A percentile compares a stretch with the other conserved stretches of the same genome.
Evolutionary conservation across 2,329 filamentous ascomycete species (phyloP).

Genomic region (Aspergillus vadensis): DNA sequence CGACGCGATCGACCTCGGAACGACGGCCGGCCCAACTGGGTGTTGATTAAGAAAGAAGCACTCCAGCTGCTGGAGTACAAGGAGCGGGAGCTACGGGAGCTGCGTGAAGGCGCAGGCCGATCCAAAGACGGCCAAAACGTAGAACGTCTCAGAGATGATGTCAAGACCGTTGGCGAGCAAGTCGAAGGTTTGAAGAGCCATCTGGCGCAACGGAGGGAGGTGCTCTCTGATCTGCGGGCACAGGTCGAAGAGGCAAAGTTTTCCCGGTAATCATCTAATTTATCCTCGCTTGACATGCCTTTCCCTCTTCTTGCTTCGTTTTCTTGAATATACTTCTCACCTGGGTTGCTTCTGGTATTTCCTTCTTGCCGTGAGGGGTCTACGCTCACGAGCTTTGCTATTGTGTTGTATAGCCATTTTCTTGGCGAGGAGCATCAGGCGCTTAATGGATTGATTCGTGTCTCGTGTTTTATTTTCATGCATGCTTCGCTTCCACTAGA

Average conservation of each 20-base stretch:
- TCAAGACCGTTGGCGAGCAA: slow-evolving; percentile 89
- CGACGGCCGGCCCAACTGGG: slow-evolving; percentile 77
- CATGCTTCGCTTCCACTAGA: not conserved
- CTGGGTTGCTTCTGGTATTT: slow-evolving; percentile 11
- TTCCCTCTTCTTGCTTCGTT: slow-evolving; percentile 6
- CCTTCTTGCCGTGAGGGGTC: slow-evolving; percentile 6
- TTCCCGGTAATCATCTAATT: slow-evolving; percentile 38
- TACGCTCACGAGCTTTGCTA: slow-evolving; percentile 18
- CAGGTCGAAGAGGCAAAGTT: slow-evolving; percentile 87
- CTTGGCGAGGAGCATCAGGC: slow-evolving; percentile 37
- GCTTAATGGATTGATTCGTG: slow-evolving; percentile 29
- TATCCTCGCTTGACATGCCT: not conserved
- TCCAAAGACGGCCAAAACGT: slow-evolving; percentile 68
- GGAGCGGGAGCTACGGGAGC: slow-evolving; percentile 71
- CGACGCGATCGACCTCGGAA: slow-evolving; percentile 57
- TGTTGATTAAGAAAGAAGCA: slow-evolving; percentile 88
- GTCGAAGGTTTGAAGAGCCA: slow-evolving; percentile 87
- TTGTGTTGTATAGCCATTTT: slow-evolving; percentile 34
- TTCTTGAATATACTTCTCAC: slow-evolving; percentile 15
- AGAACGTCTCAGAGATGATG: slow-evolving; percentile 78
- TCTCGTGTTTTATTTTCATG: slow-evolving; percentile 14
- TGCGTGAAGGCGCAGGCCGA: slow-evolving; percentile 61
- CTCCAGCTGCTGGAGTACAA: slow-evolving; percentile 96
- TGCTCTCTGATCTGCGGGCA: slow-evolving; percentile 72
- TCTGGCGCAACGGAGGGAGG: slow-evolving; percentile 72